Evolutionary conservation across 768 basidiomycete genomes (phyloP).

Genomic region (Strobilomyces confusus): DNA sequence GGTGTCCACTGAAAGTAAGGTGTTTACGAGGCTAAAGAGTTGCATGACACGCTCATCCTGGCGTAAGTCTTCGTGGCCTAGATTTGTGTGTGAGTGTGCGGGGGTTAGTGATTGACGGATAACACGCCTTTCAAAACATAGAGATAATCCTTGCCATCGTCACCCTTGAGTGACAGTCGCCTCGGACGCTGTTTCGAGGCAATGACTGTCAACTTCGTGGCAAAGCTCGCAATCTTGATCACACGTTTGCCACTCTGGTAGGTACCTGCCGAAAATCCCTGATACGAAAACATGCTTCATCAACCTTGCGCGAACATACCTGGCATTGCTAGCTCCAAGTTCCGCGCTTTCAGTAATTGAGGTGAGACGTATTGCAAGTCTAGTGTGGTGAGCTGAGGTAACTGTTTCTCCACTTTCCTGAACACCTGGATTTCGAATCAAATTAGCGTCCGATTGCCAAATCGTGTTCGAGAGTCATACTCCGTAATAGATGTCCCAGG

Average conservation of each 20-base stretch:
- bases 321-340: conserved; percentile 94
- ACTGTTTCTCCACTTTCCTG: conserved; percentile 91
- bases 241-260: conserved; percentile 87
- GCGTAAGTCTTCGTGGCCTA: conserved; percentile 96
- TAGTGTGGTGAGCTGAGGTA: conserved; percentile 82
- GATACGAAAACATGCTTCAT: neutral
- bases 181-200: conserved; percentile 96
- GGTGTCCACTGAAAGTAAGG: conserved; percentile 86
- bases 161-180: conserved; percentile 79
- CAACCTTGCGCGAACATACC: conserved; percentile 42
- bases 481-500: conserved; percentile 98
- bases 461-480: conserved; percentile 40
- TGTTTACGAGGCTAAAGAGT: conserved; percentile 95
- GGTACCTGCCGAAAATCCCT: conserved; percentile 52
- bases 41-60: conserved; percentile 99
- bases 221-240: conserved; percentile 79
- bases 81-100: conserved; percentile 1
- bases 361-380: conserved; percentile 98
- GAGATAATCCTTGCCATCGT: conserved; percentile 91
- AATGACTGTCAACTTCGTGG: conserved; percentile 88
- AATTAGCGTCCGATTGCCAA: neutral
- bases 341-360: conserved; percentile 78
- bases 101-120: too few relatives aligned
- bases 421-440: conserved; percentile 60
- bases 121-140: conserved; percentile 80